Evolutionary conservation across 352 stramenopile species (phyloP).

Genomic region (Globisporangium orthogonon): DNA sequence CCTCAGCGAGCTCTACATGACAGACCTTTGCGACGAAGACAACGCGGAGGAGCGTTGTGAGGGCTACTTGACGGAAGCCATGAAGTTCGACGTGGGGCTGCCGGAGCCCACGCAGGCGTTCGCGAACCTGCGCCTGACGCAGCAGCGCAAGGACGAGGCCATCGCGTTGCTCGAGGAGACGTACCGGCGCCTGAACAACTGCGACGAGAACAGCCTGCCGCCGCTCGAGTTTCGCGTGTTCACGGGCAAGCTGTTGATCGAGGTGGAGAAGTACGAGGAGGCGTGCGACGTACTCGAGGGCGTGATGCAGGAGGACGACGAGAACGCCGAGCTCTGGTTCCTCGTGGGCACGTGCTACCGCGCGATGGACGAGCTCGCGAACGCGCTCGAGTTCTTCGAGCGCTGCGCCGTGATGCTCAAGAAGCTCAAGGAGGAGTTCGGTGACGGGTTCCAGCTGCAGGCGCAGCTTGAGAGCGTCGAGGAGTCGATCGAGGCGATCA

Average conservation of each 20-base stretch:
- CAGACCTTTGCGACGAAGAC: slow-evolving; percentile 91
- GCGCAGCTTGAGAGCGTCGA: slow-evolving; percentile 76
- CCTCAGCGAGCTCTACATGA: slow-evolving; percentile 97
- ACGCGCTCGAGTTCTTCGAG: slow-evolving; percentile 83
- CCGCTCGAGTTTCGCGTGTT: slow-evolving; percentile 82
- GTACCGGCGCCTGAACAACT: slow-evolving; percentile 84
- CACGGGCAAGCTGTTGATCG: slow-evolving; percentile 82
- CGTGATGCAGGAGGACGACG: slow-evolving; percentile 87
- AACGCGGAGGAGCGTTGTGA: slow-evolving; percentile 93
- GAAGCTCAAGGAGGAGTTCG: slow-evolving; percentile 73
- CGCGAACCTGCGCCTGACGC: slow-evolving; percentile 92
- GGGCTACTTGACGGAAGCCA: slow-evolving; percentile 81
- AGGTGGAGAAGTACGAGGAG: slow-evolving; percentile 80
- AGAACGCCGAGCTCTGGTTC: slow-evolving; percentile 89
- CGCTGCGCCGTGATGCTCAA: slow-evolving; percentile 72
- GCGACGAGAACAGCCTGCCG: slow-evolving; percentile 62
- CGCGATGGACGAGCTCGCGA: slow-evolving; percentile 74
- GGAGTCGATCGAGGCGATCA: slow-evolving; percentile 49
- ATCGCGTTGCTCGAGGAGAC: slow-evolving; percentile 88
- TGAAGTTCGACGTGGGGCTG: slow-evolving; percentile 87
- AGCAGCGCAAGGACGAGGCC: slow-evolving; percentile 89
- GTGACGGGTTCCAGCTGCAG: slow-evolving; percentile 65
- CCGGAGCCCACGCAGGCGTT: slow-evolving; percentile 93
- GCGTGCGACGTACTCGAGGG: slow-evolving; percentile 77
- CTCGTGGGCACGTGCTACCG: slow-evolving; percentile 85